Base-by-base conservation (phyloP, 169 alveolate species). In the Babesia microti region DNA sequence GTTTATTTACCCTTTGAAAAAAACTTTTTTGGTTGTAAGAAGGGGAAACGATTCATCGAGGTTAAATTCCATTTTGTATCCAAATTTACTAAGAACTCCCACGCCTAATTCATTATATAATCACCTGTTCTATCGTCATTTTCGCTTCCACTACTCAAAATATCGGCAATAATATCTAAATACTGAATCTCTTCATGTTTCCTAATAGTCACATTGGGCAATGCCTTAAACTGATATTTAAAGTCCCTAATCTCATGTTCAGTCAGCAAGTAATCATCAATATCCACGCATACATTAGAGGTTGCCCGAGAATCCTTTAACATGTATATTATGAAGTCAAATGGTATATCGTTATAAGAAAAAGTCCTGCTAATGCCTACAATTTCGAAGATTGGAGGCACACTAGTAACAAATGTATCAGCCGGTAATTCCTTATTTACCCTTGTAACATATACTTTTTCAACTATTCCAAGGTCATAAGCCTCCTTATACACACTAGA, bases 11-110 rank as follows among this genome's bases (percentile, higher is more conserved):
- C 96, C 97, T 48, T 89, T 83, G 84, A 92, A 63, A 61, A 88
- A 91, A 17, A 89, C 95, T 41, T 81, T 83, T 60, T 93, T 94
- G 3, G 99, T 94, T 14, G 99, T 94, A 23, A 94, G 79, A 28
- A 94, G 68, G 4, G 98, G 98, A 66, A 91, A 95, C 17, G 93
- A 72, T 49, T 91, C 71, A 19, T 72, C 53, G 21, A 95, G 73
- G 69, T 93, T 88, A 60, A 73, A 95, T 41, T 95, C 88, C 98
- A 93, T 91, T 63, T 72, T 72, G 44, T 85, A 73, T 5, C 98
- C 98, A 58, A 92, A 95, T 53, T 83, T 70, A 37, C 92, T 57
- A 27, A 66, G 44, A n/a, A 88, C 87, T 24, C 95, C 96, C 11
- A 59, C 78, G 7, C 89, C 89, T 41, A 85, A 37, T 28, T 7